phyloP scores from a whole-genome alignment of 1,284 basidiomycete genomes.

The Ganoderma lucidum region DNA sequence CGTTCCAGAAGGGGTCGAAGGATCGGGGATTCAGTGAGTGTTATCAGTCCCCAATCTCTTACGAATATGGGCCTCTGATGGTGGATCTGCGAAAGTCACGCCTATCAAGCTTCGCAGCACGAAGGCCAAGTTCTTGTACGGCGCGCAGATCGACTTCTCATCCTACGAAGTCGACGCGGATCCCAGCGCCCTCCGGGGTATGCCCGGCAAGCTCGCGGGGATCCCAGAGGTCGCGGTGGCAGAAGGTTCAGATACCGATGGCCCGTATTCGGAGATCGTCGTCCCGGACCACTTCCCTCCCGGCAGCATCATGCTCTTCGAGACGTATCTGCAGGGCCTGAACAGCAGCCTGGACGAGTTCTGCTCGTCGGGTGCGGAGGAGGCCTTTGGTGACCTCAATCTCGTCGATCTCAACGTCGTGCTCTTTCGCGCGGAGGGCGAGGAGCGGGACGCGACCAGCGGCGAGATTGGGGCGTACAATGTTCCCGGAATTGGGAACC shows the following conservation, averaged over 20 bases:
- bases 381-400: conserved; percentile 79
- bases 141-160: conserved; percentile 75
- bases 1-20: conserved; percentile 82
- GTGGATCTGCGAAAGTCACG: conserved; percentile 63
- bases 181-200: conserved; percentile 68
- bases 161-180: conserved; percentile 70
- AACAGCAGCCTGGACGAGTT: conserved; percentile 73
- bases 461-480: conserved; percentile 81
- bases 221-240: conserved; percentile 61
- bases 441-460: conserved; percentile 87
- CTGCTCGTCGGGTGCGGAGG: conserved; percentile 72
- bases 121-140: conserved; percentile 81
- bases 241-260: conserved; percentile 70
- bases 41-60: conserved; percentile 27
- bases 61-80: conserved; percentile 3
- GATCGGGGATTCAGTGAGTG: conserved; percentile 79
- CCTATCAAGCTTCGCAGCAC: conserved; percentile 87
- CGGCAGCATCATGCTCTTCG: conserved; percentile 91
- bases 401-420: conserved; percentile 89
- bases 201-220: conserved; percentile 76
- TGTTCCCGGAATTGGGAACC: conserved; percentile 74
- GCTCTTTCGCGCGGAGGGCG: conserved; percentile 86
- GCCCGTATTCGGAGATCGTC: conserved; percentile 78
- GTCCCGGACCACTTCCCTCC: conserved; percentile 91
- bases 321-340: conserved; percentile 79